Percentiles rank a stretch among this genome's conserved stretches.
These are phyloP conservation scores for Coniochaeta ligniaria DNA, from an alignment of 2,329 filamentous ascomycete genomes.

Conservation along the genomic window DNA sequence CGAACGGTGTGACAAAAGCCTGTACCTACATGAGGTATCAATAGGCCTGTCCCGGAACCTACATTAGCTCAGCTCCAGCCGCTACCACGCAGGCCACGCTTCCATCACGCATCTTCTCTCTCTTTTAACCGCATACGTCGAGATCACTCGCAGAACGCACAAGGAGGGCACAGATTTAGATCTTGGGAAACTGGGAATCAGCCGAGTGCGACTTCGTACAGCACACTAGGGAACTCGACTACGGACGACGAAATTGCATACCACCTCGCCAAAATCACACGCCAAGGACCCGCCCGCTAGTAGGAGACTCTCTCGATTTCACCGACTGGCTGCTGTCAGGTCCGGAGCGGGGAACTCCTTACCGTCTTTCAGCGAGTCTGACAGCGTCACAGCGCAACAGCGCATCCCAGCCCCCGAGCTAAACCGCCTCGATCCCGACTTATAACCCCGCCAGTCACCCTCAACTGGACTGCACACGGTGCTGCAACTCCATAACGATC, in stretches of 20 bases:
- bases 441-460: slow-evolving; percentile 3
- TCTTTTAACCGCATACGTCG: neutral
- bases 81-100: neutral
- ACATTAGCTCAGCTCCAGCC: slow-evolving; percentile 1
- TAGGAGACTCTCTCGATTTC: neutral
- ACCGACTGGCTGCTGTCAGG: slow-evolving; percentile 2
- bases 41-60: neutral
- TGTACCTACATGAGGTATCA: slow-evolving; percentile 1
- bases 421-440: neutral
- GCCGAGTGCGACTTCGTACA: neutral
- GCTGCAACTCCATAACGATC: neutral
- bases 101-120: neutral
- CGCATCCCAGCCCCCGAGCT: neutral
- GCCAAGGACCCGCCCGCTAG: slow-evolving; percentile 1
- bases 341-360: neutral
- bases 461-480: neutral
- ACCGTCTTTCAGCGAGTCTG: neutral
- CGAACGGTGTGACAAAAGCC: neutral
- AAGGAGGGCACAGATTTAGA: neutral
- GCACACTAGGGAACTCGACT: neutral
- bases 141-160: neutral
- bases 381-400: neutral
- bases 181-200: neutral
- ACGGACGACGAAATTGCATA: neutral
- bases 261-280: neutral